phyloP scores from a whole-genome alignment of 2,329 filamentous ascomycete genomes.

The Calonectria honghensis region DNA sequence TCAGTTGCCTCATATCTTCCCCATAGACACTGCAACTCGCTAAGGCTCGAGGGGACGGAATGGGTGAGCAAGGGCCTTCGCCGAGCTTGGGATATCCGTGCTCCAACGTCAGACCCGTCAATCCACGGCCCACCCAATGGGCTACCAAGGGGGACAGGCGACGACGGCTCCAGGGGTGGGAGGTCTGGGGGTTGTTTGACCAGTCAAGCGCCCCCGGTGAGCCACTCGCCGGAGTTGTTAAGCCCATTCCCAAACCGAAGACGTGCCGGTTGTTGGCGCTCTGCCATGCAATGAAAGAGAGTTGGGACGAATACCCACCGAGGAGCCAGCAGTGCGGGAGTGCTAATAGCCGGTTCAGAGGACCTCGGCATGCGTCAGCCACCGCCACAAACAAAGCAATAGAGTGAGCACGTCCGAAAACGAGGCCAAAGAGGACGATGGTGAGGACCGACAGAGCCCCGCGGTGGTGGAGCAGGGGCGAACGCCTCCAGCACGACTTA shows the following conservation, averaged over 20 bases:
- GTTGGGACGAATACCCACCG: slow-evolving; percentile 37
- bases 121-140: slow-evolving; percentile 28
- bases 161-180: slow-evolving; percentile 19
- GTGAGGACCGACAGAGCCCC: background rate
- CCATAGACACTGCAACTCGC: slow-evolving; percentile 25
- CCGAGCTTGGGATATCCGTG: slow-evolving; percentile 33
- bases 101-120: slow-evolving; percentile 20
- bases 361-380: slow-evolving; percentile 19
- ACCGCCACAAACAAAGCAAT: slow-evolving; percentile 5
- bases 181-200: slow-evolving; percentile 34
- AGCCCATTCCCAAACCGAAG: slow-evolving; percentile 34
- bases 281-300: slow-evolving; percentile 13
- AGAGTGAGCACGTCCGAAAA: slow-evolving; percentile 1
- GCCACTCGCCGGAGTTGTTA: slow-evolving; percentile 19
- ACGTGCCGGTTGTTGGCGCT: slow-evolving; percentile 22
- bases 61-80: slow-evolving; percentile 31
- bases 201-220: slow-evolving; percentile 14
- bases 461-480: slow-evolving; percentile 16
- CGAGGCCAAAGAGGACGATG: background rate
- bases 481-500: background rate
- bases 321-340: background rate
- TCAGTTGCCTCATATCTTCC: slow-evolving; percentile 13
- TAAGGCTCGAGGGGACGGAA: slow-evolving; percentile 7
- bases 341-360: background rate
- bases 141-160: slow-evolving; percentile 28